Evolutionary conservation across 176 grass and related monocot genomes (phyloP).

Genomic region (Hordeum vulgare): DNA sequence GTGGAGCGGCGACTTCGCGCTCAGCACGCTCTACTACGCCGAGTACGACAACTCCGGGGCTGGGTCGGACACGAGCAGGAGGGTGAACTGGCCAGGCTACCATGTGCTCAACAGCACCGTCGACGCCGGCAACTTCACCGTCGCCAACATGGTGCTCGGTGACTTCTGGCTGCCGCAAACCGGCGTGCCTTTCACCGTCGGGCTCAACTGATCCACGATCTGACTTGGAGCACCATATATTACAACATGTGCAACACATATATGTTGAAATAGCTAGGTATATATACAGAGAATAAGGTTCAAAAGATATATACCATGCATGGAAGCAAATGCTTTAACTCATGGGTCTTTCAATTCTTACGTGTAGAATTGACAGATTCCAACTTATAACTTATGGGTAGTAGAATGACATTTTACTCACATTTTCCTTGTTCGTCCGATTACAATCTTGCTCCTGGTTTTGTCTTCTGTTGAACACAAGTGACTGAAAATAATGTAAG

Average conservation of each 20-base stretch:
- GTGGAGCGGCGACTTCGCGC: conserved; percentile 68
- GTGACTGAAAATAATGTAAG: too few species aligned
- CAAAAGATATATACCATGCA: background rate
- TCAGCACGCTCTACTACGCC: conserved; percentile 81
- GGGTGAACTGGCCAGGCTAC: conserved; percentile 70
- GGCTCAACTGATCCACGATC: conserved; percentile 25
- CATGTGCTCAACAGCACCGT: conserved; percentile 45
- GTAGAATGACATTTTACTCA: too few species aligned
- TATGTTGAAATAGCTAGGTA: background rate
- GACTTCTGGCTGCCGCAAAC: conserved; percentile 84
- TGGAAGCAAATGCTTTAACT: background rate
- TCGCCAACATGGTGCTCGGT: conserved; percentile 69
- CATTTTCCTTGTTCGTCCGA: too few species aligned
- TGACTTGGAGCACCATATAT: background rate
- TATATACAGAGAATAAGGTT: background rate
- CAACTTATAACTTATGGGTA: too few species aligned
- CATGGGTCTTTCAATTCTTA: too few species aligned
- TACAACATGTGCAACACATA: background rate
- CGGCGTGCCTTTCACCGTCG: conserved; percentile 64
- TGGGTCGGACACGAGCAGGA: conserved; percentile 41
- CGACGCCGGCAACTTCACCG: conserved; percentile 76
- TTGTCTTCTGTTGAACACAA: too few species aligned
- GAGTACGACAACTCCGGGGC: conserved; percentile 66
- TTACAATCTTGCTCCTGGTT: too few species aligned
- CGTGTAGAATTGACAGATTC: too few species aligned